Base-by-base conservation (phyloP, 805 yeast species). In the Myxozyma monticola region DNA sequence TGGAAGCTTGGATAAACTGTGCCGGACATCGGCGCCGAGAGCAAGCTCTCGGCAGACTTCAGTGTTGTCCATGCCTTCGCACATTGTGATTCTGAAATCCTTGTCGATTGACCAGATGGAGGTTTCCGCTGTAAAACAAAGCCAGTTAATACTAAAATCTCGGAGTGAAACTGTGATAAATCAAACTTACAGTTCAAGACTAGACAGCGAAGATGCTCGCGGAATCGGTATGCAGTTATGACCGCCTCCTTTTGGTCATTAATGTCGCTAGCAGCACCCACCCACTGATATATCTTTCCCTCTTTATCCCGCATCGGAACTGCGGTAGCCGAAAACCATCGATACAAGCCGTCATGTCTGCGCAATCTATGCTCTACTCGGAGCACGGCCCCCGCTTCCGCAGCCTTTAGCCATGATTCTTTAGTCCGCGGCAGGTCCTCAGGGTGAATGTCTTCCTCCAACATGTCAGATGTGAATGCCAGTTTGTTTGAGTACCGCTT, bases 81-180 rank as follows among this genome's bases (percentile, higher is more conserved):
- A 33, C 42, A 42, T 41, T 24, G 41, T 35, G 34, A 47, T 20
- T n/a, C 12, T 42, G 36, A 36, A 47, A 22, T 47, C 21, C n/a
- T 26, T 20, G 37, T 47, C 42, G 25, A 47, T 30, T 6, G 51
- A 47, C 51, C 51, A 47, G 15, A 47, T 47, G 14, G 42, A 42
- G 1, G 49, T 28, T 17, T 47, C 51, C n/a, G 51, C 42, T 43
- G 29, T 3, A 14, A n/a, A 2, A n/a, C n/a, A n/a, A 42, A 21
- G n/a, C 26, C 36, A 35, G 37, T 17, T 33, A 14, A 28, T 28
- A 10, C 9, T 9, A 15, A 24, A 30, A n/a, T 4, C n/a, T 17
- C 12, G 22, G 24, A 4, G 20, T 10, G 17, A 25, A 4, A n/a
- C 14, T 9, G n/a, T 8, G 20, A 31, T 6, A 20, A 31, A 12